Evolutionary conservation across 495 filamentous ascomycete species (phyloP), one percentile per base, ranked within the genome.

Genomic region (Penicillium dipodomyicola): DNA sequence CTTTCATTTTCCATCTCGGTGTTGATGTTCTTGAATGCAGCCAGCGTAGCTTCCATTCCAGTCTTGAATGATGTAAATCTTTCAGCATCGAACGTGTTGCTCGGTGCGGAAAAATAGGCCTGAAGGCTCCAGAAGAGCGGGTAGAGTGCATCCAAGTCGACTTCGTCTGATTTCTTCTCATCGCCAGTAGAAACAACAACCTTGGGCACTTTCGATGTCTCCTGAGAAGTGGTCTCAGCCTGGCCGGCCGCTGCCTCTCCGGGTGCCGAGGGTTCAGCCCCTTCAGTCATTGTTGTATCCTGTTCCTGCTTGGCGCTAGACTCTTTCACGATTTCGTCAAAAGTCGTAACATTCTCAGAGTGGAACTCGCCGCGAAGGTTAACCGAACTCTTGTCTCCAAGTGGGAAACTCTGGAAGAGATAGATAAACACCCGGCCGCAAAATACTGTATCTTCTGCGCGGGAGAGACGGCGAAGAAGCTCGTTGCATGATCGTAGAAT

Each of bases 381-480:
- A 47, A 99, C 93, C 2, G 92, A 96, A 68, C 94, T 97, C 64
- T 89, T 93, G 73, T 99, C 94, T 25, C 92, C 92, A 0, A 97
- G 79, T 11, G 94, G 91, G 64, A 97, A 97, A 68, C 90, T 95
- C 70, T 97, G 94, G 71, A 96, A 97, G 55, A 97, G 83, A 66
- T 96, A 99, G 60, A 99, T 96, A 67, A 96, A 96, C 20, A 99
- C 92, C 43, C 93, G 82, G 35, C 94, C 94, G 68, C 92, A 97
- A 70, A 98, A 99, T 3, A 96, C 92, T 0, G 95, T 91, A 72
- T 99, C 95, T 65, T 97, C 91, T 4, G 94, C 91, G 45, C 96
- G 81, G 3, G 94, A 97, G 4, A 99, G 79, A 52, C 94, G 81
- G 46, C 94, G 85, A 9, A 97, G 82, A 3, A 99, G 80, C 72